Evolutionary conservation across 208 protist species (phyloP).

Genomic region (Leptomonas seymouri): DNA sequence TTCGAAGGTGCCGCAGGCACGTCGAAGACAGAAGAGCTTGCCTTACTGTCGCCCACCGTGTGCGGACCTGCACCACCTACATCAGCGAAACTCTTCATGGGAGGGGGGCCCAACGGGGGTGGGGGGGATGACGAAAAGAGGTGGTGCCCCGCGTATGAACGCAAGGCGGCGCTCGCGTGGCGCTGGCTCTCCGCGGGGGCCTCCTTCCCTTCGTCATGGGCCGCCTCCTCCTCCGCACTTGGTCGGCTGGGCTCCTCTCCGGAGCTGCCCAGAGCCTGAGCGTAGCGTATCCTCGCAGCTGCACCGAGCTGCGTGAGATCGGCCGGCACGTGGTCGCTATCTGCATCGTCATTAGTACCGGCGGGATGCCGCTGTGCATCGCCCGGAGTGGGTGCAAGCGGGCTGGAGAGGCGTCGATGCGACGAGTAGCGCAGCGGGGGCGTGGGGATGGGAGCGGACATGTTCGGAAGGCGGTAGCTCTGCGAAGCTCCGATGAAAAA

Average conservation of each 20-base stretch:
- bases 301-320: neutral
- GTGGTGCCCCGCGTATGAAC: too few species aligned
- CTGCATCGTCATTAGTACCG: neutral
- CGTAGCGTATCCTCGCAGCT: neutral
- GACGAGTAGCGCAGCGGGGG: constrained; percentile 14
- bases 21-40: neutral
- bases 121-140: too few species aligned
- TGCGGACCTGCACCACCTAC: neutral
- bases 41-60: neutral
- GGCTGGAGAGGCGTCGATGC: constrained; percentile 6
- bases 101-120: too few species aligned
- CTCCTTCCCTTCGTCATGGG: neutral
- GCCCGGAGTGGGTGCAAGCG: constrained; percentile 3
- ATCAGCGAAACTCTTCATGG: too few species aligned
- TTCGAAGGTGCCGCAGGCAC: neutral
- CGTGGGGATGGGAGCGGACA: constrained; percentile 7
- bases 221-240: neutral
- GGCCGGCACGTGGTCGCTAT: neutral
- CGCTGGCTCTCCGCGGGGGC: too few species aligned
- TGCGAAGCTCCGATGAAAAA: too few species aligned
- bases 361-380: neutral
- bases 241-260: neutral
- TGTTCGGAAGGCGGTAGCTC: too few species aligned
- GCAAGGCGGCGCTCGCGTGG: too few species aligned
- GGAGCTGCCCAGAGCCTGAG: neutral